phyloP scores from a whole-genome alignment of 225 moss, liverwort and hornwort genomes.

The Pseudoscleropodium purum region DNA sequence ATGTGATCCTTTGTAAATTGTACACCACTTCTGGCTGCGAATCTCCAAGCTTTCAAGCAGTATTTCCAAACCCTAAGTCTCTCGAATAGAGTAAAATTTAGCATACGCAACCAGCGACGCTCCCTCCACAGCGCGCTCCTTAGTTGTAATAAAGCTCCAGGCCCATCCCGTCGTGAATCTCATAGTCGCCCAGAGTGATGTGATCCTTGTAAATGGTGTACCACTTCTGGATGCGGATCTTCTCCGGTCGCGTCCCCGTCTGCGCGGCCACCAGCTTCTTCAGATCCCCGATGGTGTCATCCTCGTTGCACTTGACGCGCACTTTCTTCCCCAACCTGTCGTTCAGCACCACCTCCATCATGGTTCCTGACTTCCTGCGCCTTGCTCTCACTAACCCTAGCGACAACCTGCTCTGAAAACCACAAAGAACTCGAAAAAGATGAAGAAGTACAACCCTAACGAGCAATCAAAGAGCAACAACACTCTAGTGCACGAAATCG shows the following conservation, averaged over 20 bases:
- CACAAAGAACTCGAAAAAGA: neutral
- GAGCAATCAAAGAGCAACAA: neutral
- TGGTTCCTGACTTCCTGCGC: conserved; percentile 28
- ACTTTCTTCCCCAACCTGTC: conserved; percentile 83
- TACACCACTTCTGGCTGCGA: conserved; percentile 72
- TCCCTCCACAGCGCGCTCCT: neutral
- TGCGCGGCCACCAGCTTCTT: conserved; percentile 88
- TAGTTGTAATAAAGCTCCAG: conserved; percentile 79
- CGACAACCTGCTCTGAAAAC: neutral
- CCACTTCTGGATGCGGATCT: conserved; percentile 88
- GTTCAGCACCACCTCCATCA: conserved; percentile 93
- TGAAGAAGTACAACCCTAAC: neutral
- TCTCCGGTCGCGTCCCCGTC: conserved; percentile 79
- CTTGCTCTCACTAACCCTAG: conserved; percentile 15
- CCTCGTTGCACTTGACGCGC: conserved; percentile 75
- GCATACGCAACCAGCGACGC: neutral
- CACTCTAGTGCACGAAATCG: neutral
- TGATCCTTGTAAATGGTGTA: conserved; percentile 87
- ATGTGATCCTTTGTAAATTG: conserved; percentile 52
- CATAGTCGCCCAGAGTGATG: conserved; percentile 67
- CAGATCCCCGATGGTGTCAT: conserved; percentile 74
- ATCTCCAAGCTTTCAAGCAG: conserved; percentile 11
- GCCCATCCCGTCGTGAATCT: conserved; percentile 82
- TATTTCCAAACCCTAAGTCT: neutral
- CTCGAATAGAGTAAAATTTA: neutral